Base-by-base conservation (phyloP, 2,329 filamentous ascomycete species). In the Tolypocladium paradoxum region DNA sequence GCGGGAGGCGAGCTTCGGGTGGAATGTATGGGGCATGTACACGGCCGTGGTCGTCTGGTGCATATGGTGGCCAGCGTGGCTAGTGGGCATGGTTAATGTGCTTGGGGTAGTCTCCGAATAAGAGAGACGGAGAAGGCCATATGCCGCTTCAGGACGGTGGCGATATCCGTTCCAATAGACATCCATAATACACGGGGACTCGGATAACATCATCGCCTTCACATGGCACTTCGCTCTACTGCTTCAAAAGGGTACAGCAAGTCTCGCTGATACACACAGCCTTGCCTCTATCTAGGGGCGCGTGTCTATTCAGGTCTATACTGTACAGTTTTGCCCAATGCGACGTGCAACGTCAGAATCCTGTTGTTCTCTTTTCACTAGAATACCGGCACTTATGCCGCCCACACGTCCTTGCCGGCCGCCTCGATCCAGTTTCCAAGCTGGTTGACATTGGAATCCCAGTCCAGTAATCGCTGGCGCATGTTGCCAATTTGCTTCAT, bases 381-480 rank as follows among this genome's bases (percentile, higher is more conserved):
- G 1, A 8, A 9, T 29, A 12, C 7, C 4, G 11, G 27, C 27
- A 20, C 54, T 71, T 76, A 91, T 59, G 89, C 87, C 57, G 91
- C 91, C 92, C 92, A 97, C 40, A 97, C 90, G 70, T 96, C 92
- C 75, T 95, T 90, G 11, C 92, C 92, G 35, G 88, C 88, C 24
- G 84, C 82, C 76, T 97, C 92, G 65, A 97, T 96, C 90, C 91
- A 97, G 74, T 95, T 93, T 58, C 92, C 92, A 54, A 99, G 78
- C 70, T 93, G 86, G 69, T 97, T 96, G 58, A 99, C 92, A 67
- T 90, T 96, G 50, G 86, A 84, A 68, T 96, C 91, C 93, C 93
- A 99, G 64, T 99, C 92, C 67, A 87, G 85, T 65, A 99, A 73
- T 62, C 93, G 79, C 65, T 83, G 78, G 64, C 89, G 83, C 92